Evolutionary conservation across 345 rosid genomes (phyloP).

Genomic region (Dipteronia sinensis): DNA sequence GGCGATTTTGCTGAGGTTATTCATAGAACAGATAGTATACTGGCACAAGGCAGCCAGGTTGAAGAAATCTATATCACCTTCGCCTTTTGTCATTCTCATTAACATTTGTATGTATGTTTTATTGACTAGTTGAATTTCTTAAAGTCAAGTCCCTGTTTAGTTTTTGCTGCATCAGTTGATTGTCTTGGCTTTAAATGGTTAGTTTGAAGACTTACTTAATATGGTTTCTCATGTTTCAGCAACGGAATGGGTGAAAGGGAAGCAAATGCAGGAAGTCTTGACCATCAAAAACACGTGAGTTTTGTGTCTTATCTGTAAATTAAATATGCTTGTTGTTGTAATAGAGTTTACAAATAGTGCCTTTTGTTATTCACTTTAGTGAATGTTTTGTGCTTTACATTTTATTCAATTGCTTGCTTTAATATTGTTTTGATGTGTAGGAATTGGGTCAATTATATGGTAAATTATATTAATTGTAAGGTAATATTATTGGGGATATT

Average conservation of each 20-base stretch:
- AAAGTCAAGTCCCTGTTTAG: neutral
- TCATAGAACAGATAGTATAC: too few relatives aligned
- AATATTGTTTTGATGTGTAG: neutral
- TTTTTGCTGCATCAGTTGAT: neutral
- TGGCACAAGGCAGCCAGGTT: neutral
- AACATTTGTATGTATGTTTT: neutral
- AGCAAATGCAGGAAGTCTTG: slow-evolving; percentile 83
- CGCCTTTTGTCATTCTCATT: neutral
- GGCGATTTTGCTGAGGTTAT: too few relatives aligned
- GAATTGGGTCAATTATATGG: neutral
- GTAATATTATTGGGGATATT: neutral
- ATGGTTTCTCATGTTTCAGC: slow-evolving; percentile 42
- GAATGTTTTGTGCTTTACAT: neutral
- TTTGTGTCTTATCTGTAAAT: neutral
- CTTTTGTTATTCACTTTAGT: neutral
- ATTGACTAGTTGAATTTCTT: neutral
- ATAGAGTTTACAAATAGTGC: neutral
- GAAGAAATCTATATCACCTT: neutral
- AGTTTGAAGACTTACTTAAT: neutral
- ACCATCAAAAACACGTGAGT: slow-evolving; percentile 95
- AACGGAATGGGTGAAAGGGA: slow-evolving; percentile 99
- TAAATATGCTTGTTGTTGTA: neutral
- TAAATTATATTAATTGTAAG: neutral
- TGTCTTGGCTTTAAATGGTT: neutral
- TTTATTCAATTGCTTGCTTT: neutral